phyloP scores from a whole-genome alignment of 1,284 basidiomycete genomes.

The Tausonia pullulans region DNA sequence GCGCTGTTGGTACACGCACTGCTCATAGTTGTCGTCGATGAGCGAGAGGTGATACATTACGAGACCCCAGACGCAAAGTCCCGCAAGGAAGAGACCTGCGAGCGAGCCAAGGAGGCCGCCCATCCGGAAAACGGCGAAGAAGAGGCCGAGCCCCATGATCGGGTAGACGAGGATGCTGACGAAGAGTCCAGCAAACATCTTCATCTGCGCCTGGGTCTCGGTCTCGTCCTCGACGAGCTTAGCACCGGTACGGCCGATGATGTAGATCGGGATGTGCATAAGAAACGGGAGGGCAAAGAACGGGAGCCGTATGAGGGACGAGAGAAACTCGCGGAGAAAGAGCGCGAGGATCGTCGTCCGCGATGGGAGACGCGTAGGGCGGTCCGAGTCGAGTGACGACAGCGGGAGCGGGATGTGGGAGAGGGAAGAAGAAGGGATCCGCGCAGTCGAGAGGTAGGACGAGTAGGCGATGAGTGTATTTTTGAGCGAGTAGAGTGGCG shows the following conservation, averaged over 20 bases:
- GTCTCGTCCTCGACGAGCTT: slow-evolving; percentile 70
- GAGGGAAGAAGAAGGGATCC: slow-evolving; percentile 70
- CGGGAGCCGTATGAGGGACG: slow-evolving; percentile 59
- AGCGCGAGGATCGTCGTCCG: slow-evolving; percentile 66
- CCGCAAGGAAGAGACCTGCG: slow-evolving; percentile 39
- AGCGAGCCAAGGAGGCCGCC: slow-evolving; percentile 46
- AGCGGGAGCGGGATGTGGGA: slow-evolving; percentile 56
- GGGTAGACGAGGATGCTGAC: slow-evolving; percentile 67
- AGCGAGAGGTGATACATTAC: slow-evolving; percentile 55
- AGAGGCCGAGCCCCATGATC: slow-evolving; percentile 32
- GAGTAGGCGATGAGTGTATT: slow-evolving; percentile 71
- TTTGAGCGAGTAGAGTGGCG: slow-evolving; percentile 51
- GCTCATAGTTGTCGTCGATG: slow-evolving; percentile 58
- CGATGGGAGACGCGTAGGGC: slow-evolving; percentile 58
- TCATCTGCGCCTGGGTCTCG: slow-evolving; percentile 85
- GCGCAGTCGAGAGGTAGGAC: slow-evolving; percentile 67
- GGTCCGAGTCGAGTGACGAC: slow-evolving; percentile 61
- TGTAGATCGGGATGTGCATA: slow-evolving; percentile 70
- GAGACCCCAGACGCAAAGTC: slow-evolving; percentile 45
- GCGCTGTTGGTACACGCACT: slow-evolving; percentile 68
- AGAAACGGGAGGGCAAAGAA: slow-evolving; percentile 77
- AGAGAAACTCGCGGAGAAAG: slow-evolving; percentile 63
- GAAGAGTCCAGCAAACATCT: slow-evolving; percentile 70
- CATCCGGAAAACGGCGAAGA: slow-evolving; percentile 65
- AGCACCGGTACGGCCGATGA: slow-evolving; percentile 62